These are phyloP conservation scores for Rhizodiscina lignyota DNA, from an alignment of 495 filamentous ascomycete genomes.

Conservation along the genomic window DNA sequence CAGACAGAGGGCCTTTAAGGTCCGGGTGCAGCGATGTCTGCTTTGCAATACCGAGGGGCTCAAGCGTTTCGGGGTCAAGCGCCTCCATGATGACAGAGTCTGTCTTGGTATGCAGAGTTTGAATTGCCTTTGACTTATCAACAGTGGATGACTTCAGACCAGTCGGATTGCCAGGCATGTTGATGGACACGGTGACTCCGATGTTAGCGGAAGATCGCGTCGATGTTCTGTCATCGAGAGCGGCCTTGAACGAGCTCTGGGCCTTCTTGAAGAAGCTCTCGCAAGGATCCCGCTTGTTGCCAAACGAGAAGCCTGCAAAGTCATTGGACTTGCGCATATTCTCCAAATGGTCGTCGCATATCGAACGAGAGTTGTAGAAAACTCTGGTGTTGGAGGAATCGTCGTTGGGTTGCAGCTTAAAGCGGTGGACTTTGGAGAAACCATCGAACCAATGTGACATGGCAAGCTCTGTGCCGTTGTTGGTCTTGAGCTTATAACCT, in stretches of 20 bases:
- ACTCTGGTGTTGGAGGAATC: slow-evolving; percentile 21
- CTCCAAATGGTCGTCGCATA: slow-evolving; percentile 38
- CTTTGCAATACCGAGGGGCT: slow-evolving; percentile 41
- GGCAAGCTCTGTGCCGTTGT: slow-evolving; percentile 35
- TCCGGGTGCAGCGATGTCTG: slow-evolving; percentile 47
- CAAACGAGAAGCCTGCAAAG: slow-evolving; percentile 35
- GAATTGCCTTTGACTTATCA: slow-evolving; percentile 11
- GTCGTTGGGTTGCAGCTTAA: slow-evolving; percentile 41
- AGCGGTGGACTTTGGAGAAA: slow-evolving; percentile 58
- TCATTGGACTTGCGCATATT: slow-evolving; percentile 35
- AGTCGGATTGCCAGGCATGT: slow-evolving; percentile 32
- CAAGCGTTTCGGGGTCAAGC: slow-evolving; percentile 51
- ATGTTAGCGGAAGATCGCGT: slow-evolving; percentile 25
- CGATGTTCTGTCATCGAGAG: not conserved
- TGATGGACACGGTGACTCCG: slow-evolving; percentile 41
- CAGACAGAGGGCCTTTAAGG: slow-evolving; percentile 43
- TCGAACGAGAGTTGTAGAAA: slow-evolving; percentile 55
- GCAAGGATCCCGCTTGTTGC: slow-evolving; percentile 49
- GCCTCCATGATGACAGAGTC: slow-evolving; percentile 39
- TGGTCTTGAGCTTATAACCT: slow-evolving; percentile 35
- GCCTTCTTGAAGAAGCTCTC: slow-evolving; percentile 49
- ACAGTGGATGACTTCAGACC: slow-evolving; percentile 1
- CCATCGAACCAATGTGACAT: slow-evolving; percentile 67
- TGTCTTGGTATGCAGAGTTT: slow-evolving; percentile 40
- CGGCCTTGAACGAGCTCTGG: slow-evolving; percentile 31